Evolutionary conservation across 345 rosid species (phyloP), one percentile per base, ranked within the genome.

Genomic region (Brassica rapa): DNA sequence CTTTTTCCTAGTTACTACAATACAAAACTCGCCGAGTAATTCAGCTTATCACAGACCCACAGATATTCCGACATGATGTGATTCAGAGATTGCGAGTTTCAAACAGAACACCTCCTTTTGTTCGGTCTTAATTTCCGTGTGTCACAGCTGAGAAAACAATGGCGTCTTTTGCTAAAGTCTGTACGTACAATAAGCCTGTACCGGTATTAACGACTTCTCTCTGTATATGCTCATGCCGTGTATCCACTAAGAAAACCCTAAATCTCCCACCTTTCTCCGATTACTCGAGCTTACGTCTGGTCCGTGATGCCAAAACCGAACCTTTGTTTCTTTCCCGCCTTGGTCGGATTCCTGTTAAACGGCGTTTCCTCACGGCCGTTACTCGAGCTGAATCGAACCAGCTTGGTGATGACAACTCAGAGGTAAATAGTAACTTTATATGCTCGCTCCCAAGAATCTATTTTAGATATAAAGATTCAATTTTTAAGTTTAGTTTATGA

Each of bases 311-410:
- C 61, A 66, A 79, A 66, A 53, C 79, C 60, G 63, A 79, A 61
- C 64, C 81, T 1, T 15, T 57, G 39, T 37, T 79, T 75, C 84
- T 72, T 37, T 73, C 71, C 25, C 84, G 76, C 55, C 62, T 29
- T 8, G 56, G 49, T 32, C 15, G 79, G 21, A 53, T 82, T 83
- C 43, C 76, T 23, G 27, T 80, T 32, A 72, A 69, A 71, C 90
- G 85, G 71, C 82, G 79, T 60, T 12, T 87, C 30, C 60, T 86
- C 64, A 75, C 84, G 0, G 89, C 92, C 33, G 80, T 84, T 14
- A 68, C 87, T 35, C 85, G 87, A 56, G 81, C 87, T 60, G 92
- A 91, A 71, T 71, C 83, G 4, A 86, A 84, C 82, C 79, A 76
- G 14, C 19, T 86, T 70, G 62, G 73, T 66, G 88, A 79, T 43